These are phyloP conservation scores for Serendipita sp. DNA, from an alignment of 768 basidiomycete genomes.

Conservation along the genomic window DNA sequence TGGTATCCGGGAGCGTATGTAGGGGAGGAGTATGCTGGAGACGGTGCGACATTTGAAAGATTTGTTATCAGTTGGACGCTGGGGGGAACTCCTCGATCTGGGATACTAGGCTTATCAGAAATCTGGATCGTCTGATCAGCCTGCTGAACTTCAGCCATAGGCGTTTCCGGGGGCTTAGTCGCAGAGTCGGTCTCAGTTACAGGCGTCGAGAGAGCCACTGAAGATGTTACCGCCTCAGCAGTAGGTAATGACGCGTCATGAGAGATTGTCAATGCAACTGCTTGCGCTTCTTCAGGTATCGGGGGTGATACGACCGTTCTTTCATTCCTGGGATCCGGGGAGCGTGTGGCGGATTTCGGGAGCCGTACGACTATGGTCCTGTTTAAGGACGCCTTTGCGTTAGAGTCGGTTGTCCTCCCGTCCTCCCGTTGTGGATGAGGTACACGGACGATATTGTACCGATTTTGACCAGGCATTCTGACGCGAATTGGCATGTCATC, in stretches of 20 bases:
- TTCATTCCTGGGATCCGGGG: not conserved
- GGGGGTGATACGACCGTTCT: not conserved
- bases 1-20: not conserved
- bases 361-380: not conserved
- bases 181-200: too few relatives aligned
- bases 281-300: not conserved
- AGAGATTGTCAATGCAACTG: not conserved
- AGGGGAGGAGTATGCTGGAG: constrained; percentile 1
- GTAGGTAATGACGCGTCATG: not conserved
- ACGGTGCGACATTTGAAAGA: not conserved
- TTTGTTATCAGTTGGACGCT: not conserved
- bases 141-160: too few relatives aligned
- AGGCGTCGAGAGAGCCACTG: not conserved
- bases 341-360: not conserved
- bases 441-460: not conserved
- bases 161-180: too few relatives aligned
- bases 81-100: not conserved
- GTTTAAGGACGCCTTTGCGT: not conserved
- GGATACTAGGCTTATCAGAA: too few relatives aligned
- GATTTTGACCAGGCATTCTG: constrained; percentile 36
- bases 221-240: not conserved
- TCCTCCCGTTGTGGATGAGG: not conserved
- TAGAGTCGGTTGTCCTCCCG: not conserved
- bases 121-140: too few relatives aligned
- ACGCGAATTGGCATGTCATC: constrained; percentile 35